A percentile compares a stretch with the other conserved stretches of the same genome.
phyloP scores from a whole-genome alignment of 148 eudicot species.

The Rheum nobile region DNA sequence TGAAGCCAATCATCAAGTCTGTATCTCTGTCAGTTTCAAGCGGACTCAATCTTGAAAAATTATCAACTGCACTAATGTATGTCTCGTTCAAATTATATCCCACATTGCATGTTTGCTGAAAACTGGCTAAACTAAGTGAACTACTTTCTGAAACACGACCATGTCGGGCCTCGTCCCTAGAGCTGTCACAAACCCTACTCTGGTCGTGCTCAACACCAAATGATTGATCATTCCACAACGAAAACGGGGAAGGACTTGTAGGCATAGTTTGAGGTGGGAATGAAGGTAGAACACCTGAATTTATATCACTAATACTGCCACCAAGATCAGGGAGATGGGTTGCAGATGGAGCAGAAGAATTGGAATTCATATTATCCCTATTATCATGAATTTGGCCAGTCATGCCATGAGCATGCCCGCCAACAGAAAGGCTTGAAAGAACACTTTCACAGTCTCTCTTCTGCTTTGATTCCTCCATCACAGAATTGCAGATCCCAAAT shows the following conservation, averaged over 20 bases:
- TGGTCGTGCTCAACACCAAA: slow-evolving; percentile 32
- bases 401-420: slow-evolving; percentile 24
- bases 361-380: slow-evolving; percentile 17
- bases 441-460: slow-evolving; percentile 26
- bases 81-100: slow-evolving; percentile 37
- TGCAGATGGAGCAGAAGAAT: slow-evolving; percentile 24
- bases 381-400: slow-evolving; percentile 16
- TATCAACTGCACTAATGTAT: slow-evolving; percentile 35
- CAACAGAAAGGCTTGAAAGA: slow-evolving; percentile 23
- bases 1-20: slow-evolving; percentile 59
- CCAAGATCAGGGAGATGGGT: slow-evolving; percentile 39
- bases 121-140: slow-evolving; percentile 45
- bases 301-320: slow-evolving; percentile 25
- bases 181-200: slow-evolving; percentile 21
- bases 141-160: slow-evolving; percentile 29
- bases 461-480: slow-evolving; percentile 26
- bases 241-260: slow-evolving; percentile 28
- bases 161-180: slow-evolving; percentile 32
- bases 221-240: slow-evolving; percentile 39
- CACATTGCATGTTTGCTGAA: slow-evolving; percentile 29
- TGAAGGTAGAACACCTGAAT: slow-evolving; percentile 25
- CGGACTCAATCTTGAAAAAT: slow-evolving; percentile 33
- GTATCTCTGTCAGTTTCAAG: slow-evolving; percentile 36
- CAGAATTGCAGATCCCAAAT: slow-evolving; percentile 21
- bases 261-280: slow-evolving; percentile 24